Evolutionary conservation across 2,329 filamentous ascomycete species (phyloP).

Genomic region (Apiospora phragmitis): DNA sequence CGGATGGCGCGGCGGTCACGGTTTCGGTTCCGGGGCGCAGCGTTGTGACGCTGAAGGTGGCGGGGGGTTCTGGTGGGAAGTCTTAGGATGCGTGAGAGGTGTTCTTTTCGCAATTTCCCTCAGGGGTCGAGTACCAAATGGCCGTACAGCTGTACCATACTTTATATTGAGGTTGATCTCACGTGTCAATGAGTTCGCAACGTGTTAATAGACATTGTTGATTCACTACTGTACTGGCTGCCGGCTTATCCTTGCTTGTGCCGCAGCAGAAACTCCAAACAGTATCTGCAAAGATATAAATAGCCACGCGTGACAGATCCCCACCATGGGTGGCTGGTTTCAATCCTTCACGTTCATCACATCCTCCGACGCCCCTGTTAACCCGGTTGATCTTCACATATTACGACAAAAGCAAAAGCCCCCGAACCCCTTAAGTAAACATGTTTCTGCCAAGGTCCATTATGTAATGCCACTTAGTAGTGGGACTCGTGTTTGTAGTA

Average conservation of each 20-base stretch:
- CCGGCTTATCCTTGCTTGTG: neutral
- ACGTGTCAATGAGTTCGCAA: no score
- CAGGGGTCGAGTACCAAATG: neutral
- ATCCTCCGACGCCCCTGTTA: neutral
- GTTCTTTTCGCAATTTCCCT: neutral
- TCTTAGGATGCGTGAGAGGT: neutral
- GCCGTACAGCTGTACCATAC: neutral
- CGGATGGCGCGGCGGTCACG: constrained; percentile 15
- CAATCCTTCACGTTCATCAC: neutral
- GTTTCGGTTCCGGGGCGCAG: constrained; percentile 19
- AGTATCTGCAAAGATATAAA: neutral
- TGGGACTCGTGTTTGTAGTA: neutral
- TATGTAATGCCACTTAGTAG: neutral
- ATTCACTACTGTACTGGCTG: neutral
- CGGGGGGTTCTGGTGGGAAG: neutral
- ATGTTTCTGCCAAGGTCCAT: neutral
- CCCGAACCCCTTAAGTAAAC: neutral
- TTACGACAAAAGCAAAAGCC: neutral
- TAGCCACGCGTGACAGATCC: neutral
- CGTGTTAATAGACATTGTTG: neutral
- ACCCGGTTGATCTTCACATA: neutral
- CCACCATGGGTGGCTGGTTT: neutral
- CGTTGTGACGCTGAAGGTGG: constrained; percentile 22
- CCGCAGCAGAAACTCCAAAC: neutral
- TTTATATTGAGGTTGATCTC: neutral